Conservation (phyloP, 768 basidiomycete genomes). For the Naematelia encephala region DNA sequence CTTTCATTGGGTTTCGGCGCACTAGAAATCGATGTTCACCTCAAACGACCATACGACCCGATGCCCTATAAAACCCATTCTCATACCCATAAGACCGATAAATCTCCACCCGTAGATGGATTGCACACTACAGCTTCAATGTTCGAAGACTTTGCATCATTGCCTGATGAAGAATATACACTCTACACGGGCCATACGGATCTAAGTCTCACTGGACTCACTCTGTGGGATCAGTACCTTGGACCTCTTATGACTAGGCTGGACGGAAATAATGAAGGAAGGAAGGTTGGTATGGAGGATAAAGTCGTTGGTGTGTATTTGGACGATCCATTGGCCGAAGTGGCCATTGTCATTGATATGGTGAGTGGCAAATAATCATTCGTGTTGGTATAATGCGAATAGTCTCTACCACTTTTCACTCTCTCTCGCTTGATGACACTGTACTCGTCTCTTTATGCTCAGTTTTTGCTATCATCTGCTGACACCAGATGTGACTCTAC, state of each 20-base stretch:
- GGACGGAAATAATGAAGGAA: slow-evolving; percentile 15
- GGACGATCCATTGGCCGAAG: slow-evolving; percentile 16
- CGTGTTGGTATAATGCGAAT: no score
- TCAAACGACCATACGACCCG: neutral
- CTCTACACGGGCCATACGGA: slow-evolving; percentile 23
- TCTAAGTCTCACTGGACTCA: slow-evolving; percentile 17
- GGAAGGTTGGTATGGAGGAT: neutral
- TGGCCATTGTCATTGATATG: slow-evolving; percentile 30
- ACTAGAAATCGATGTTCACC: slow-evolving; percentile 31
- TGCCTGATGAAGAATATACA: slow-evolving; percentile 2
- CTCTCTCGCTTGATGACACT: neutral
- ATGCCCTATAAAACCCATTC: neutral
- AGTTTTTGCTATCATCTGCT: no score
- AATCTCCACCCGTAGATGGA: no score
- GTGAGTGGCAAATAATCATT: no score
- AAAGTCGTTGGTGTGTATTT: slow-evolving; percentile 13
- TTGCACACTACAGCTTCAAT: no score
- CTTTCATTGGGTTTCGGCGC: slow-evolving; percentile 20
- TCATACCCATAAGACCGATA: no score
- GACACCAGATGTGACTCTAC: neutral
- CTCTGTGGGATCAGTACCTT: slow-evolving; percentile 24
- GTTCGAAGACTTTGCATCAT: no score
- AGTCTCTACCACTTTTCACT: neutral
- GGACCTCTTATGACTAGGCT: slow-evolving; percentile 25
- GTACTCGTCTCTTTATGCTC: no score